A percentile compares a stretch with the other conserved stretches of the same genome.
phyloP scores from a whole-genome alignment of 2,329 filamentous ascomycete species.

The Ceratocystis smalleyi region DNA sequence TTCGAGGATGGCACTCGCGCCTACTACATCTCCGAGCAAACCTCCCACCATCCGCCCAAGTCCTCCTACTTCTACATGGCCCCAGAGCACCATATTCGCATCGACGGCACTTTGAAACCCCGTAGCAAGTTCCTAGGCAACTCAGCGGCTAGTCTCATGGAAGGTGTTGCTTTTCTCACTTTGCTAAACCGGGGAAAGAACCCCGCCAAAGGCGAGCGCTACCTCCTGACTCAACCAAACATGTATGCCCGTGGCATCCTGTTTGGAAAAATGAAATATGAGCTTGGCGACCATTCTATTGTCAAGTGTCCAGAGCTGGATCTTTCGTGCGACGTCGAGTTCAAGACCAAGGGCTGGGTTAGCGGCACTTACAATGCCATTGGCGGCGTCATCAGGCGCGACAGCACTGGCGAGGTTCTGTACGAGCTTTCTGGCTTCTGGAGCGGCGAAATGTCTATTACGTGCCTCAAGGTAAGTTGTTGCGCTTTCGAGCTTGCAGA shows the following conservation, averaged over 20 bases:
- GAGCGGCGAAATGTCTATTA: conserved; percentile 91
- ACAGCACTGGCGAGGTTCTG: conserved; percentile 70
- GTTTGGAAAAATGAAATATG: conserved; percentile 99
- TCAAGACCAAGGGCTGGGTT: conserved; percentile 97
- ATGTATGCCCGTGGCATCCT: conserved; percentile 97
- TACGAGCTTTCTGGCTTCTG: conserved; percentile 85
- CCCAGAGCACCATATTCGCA: conserved; percentile 80
- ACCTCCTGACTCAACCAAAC: conserved; percentile 90
- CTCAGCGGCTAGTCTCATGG: conserved; percentile 95
- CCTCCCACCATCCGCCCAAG: conserved; percentile 94
- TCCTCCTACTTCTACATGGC: conserved; percentile 99
- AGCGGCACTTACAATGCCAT: conserved; percentile 94
- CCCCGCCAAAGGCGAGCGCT: conserved; percentile 58
- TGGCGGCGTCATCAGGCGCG: conserved; percentile 77
- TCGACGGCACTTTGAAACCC: conserved; percentile 89
- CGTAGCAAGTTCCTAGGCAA: conserved; percentile 92
- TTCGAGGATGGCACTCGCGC: conserved; percentile 68
- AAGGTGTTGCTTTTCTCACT: conserved; percentile 76
- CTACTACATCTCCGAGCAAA: conserved; percentile 96
- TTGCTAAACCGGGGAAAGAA: conserved; percentile 62
- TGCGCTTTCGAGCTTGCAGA: not conserved
- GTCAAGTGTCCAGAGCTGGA: conserved; percentile 81
- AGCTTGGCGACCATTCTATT: conserved; percentile 89
- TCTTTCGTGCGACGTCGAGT: conserved; percentile 80
- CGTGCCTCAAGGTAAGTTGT: conserved; percentile 52